Evolutionary conservation across 768 basidiomycete species (phyloP).

Genomic region (Suillus tomentosus): DNA sequence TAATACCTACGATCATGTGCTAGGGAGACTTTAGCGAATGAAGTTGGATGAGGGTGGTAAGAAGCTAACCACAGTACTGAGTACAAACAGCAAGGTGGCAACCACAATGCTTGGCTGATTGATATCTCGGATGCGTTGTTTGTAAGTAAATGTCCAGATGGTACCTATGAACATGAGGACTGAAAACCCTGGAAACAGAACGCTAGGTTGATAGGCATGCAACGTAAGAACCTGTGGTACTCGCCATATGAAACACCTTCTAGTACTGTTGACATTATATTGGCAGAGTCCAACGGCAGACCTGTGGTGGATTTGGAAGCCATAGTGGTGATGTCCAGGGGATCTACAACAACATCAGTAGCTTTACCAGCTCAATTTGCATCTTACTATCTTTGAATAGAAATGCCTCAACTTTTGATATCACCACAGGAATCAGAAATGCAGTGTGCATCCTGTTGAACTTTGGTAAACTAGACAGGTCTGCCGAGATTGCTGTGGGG

Average conservation of each 20-base stretch:
- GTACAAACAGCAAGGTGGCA: not conserved
- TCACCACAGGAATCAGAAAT: not conserved
- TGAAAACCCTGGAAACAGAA: not conserved
- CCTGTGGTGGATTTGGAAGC: not conserved
- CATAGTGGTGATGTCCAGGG: not conserved
- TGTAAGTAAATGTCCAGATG: slow-evolving; percentile 1
- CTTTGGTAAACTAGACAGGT: not conserved
- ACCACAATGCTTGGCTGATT: not conserved
- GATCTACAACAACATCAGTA: not conserved
- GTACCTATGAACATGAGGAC: not conserved
- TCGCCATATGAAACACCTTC: not conserved
- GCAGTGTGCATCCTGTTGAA: not conserved
- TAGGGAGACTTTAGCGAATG: not conserved
- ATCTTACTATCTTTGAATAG: not conserved
- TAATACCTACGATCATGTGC: slow-evolving; percentile 19
- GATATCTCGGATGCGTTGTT: slow-evolving; percentile 1
- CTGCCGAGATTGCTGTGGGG: not conserved
- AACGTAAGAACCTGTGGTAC: not conserved
- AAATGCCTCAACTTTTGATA: not conserved
- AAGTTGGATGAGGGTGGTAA: no score
- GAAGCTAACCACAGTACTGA: not conserved
- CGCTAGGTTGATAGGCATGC: not conserved
- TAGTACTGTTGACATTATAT: not conserved
- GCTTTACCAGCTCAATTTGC: not conserved
- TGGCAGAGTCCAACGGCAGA: not conserved